A percentile compares a stretch with the other conserved stretches of the same genome.
phyloP scores from a whole-genome alignment of 106 monocot species.

The Apostasia ramifera region DNA sequence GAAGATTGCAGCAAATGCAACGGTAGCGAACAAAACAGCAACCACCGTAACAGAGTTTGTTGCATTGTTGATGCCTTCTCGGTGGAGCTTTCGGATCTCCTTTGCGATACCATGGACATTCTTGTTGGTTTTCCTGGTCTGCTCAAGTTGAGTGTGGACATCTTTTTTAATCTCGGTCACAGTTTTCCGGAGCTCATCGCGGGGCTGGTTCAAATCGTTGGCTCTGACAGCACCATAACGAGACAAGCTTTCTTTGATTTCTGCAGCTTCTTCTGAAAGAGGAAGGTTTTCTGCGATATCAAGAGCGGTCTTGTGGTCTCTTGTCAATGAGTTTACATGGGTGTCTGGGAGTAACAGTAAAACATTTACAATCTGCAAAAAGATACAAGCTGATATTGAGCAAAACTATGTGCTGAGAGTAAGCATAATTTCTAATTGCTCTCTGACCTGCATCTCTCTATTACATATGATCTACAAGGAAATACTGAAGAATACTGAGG shows the following conservation, averaged over 20 bases:
- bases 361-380: constrained; percentile 21
- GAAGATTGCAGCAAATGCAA: constrained; percentile 34
- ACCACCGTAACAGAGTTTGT: constrained; percentile 36
- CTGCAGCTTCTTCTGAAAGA: constrained; percentile 24
- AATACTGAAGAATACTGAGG: too few relatives aligned
- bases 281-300: constrained; percentile 28
- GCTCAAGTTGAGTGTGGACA: constrained; percentile 27
- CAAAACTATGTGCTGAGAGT: too few relatives aligned
- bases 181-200: constrained; percentile 32
- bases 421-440: too few relatives aligned
- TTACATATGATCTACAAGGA: too few relatives aligned
- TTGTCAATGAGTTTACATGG: constrained; percentile 26
- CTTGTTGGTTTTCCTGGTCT: constrained; percentile 32
- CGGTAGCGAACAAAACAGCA: constrained; percentile 31
- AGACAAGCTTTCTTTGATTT: constrained; percentile 26
- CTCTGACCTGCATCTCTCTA: too few relatives aligned
- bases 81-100: constrained; percentile 28
- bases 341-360: constrained; percentile 21
- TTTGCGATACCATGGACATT: constrained; percentile 33
- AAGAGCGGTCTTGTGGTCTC: constrained; percentile 27
- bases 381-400: neutral
- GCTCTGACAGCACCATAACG: constrained; percentile 18
- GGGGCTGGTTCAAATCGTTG: constrained; percentile 29
- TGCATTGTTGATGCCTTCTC: constrained; percentile 35
- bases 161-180: constrained; percentile 32